A percentile compares a stretch with the other conserved stretches of the same genome.
phyloP scores from a whole-genome alignment of 176 grass and related monocot genomes.

The Musa acuminata region DNA sequence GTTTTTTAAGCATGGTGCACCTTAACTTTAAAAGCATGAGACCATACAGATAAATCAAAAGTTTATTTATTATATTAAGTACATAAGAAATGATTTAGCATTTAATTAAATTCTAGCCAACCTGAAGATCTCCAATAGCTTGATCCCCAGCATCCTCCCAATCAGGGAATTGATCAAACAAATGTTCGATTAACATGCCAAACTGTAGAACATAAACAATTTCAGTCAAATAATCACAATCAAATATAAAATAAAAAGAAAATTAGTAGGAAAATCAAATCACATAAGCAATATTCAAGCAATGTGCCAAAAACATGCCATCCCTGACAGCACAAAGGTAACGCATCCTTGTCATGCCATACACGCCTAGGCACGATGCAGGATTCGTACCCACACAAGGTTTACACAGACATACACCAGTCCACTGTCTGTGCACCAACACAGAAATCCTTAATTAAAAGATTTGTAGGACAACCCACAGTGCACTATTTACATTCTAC shows the following conservation, averaged over 20 bases:
- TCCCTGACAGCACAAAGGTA: no score
- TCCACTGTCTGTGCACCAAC: no score
- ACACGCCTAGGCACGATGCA: not conserved
- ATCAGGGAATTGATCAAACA: slow-evolving; percentile 89
- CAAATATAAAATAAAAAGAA: not conserved
- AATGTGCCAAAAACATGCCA: not conserved
- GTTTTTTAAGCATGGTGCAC: not conserved
- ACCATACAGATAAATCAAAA: not conserved
- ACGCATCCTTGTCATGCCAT: not conserved
- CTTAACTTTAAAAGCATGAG: not conserved
- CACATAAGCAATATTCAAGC: not conserved
- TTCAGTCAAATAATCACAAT: not conserved
- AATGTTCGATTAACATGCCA: slow-evolving; percentile 92
- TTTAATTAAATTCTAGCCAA: slow-evolving; percentile 10
- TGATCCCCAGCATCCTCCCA: slow-evolving; percentile 87
- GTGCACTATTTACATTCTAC: no score
- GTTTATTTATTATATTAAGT: not conserved
- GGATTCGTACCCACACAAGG: no score
- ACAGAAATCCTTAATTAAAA: no score
- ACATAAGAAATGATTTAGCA: not conserved
- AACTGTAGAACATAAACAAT: slow-evolving; percentile 49
- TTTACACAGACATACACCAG: no score
- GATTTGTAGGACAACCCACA: no score
- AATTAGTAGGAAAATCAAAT: not conserved
- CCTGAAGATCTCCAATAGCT: slow-evolving; percentile 97